A percentile compares a stretch with the other conserved stretches of the same genome.
Conservation (phyloP, 768 basidiomycete genomes). For the Naganishia friedmannii region DNA sequence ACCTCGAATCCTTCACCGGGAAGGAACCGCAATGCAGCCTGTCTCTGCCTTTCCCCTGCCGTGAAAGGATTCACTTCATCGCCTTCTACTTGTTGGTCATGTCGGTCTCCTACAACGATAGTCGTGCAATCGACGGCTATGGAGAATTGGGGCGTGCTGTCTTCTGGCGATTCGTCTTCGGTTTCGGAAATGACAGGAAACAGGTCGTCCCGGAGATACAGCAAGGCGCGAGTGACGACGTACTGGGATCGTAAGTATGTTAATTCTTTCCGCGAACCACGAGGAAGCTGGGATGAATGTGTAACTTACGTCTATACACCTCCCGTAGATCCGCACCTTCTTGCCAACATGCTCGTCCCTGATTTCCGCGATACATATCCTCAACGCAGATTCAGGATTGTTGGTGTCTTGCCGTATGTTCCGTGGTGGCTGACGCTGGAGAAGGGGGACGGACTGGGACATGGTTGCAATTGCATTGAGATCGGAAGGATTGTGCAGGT, state of each 20-base stretch:
- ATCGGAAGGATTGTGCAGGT: too few species aligned
- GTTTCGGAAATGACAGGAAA: not conserved
- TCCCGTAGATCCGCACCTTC: conserved; percentile 12
- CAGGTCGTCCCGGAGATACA: conserved; percentile 10
- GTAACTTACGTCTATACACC: conserved; percentile 15
- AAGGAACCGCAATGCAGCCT: not conserved
- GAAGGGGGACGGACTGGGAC: not conserved
- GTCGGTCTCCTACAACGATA: not conserved
- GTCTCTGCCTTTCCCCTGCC: not conserved
- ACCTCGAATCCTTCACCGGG: conserved; percentile 8
- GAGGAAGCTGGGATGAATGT: not conserved
- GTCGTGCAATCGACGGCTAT: not conserved
- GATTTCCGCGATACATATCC: conserved; percentile 11
- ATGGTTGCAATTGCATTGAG: not conserved
- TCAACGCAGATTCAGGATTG: conserved; percentile 7
- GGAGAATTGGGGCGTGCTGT: not conserved
- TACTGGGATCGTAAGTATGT: not conserved
- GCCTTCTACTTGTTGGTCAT: not conserved
- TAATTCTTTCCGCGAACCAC: not conserved
- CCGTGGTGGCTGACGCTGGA: not conserved
- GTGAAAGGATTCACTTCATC: not conserved
- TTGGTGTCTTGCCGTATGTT: conserved; percentile 10
- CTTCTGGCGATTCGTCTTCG: not conserved
- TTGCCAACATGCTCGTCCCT: conserved; percentile 5
- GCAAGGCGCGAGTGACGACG: not conserved